These are phyloP conservation scores for Cucurbita maxima DNA, from an alignment of 306 rosid species.

Conservation along the genomic window DNA sequence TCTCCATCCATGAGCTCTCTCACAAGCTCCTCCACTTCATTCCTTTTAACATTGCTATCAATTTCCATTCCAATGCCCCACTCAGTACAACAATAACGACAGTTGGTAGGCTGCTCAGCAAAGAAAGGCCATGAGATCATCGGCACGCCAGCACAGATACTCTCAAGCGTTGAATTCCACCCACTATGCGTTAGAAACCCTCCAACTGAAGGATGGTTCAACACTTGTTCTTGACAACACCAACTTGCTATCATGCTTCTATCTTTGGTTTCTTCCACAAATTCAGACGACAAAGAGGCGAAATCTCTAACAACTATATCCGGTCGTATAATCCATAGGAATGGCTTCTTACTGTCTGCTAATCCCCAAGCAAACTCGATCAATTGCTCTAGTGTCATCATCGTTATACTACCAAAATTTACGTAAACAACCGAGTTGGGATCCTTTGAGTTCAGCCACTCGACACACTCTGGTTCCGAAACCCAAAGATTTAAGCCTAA, in stretches of 20 bases:
- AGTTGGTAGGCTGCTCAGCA: constrained; percentile 21
- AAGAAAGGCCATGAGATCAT: constrained; percentile 27
- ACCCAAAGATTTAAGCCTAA: constrained; percentile 27
- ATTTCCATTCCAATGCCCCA: constrained; percentile 33
- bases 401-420: constrained; percentile 16
- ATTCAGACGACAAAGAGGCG: constrained; percentile 10
- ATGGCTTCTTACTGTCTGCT: constrained; percentile 17
- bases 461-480: constrained; percentile 24
- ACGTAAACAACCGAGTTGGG: neutral
- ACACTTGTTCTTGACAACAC: constrained; percentile 43
- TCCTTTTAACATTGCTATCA: constrained; percentile 23
- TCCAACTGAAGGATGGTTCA: constrained; percentile 25
- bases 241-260: constrained; percentile 24
- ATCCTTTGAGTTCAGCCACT: constrained; percentile 32
- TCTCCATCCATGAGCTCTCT: constrained; percentile 27
- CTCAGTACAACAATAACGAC: constrained; percentile 18
- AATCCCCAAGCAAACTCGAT: constrained; percentile 40
- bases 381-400: constrained; percentile 19
- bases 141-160: constrained; percentile 27
- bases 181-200: constrained; percentile 20
- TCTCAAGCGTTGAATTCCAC: constrained; percentile 24
- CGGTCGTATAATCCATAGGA: constrained; percentile 37
- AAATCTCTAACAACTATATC: constrained; percentile 22
- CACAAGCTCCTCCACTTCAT: constrained; percentile 26
- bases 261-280: constrained; percentile 13